phyloP scores from a whole-genome alignment of 768 basidiomycete species.

The Phanerodontia chrysosporium region DNA sequence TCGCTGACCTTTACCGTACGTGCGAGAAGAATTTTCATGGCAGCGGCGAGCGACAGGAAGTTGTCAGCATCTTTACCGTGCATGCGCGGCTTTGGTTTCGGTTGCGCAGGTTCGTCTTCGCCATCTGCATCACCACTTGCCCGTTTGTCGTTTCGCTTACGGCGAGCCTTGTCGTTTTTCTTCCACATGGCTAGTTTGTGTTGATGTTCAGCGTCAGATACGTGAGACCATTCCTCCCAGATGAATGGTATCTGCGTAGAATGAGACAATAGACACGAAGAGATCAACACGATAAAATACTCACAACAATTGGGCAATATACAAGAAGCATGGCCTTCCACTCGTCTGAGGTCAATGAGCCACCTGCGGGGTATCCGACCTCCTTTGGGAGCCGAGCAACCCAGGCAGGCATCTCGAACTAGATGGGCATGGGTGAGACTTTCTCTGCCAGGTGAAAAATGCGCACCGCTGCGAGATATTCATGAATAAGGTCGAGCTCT shows the following conservation, averaged over 20 bases:
- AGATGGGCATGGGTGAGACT: neutral
- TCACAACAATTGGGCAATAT: constrained; percentile 16
- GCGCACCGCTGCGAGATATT: constrained; percentile 16
- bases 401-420: constrained; percentile 22
- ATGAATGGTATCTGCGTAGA: constrained; percentile 12
- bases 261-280: neutral
- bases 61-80: constrained; percentile 7
- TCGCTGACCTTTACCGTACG: constrained; percentile 9
- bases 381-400: constrained; percentile 15
- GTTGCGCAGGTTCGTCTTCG: neutral
- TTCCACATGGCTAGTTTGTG: neutral
- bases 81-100: constrained; percentile 10
- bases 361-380: constrained; percentile 23
- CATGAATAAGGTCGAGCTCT: constrained; percentile 23
- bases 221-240: constrained; percentile 10
- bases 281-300: neutral
- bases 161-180: neutral
- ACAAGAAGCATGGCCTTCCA: constrained; percentile 18
- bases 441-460: neutral
- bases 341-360: constrained; percentile 22
- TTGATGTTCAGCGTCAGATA: constrained; percentile 1
- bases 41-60: constrained; percentile 15
- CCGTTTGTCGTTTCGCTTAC: neutral
- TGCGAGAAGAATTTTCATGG: constrained; percentile 18
- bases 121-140: neutral